Base-by-base conservation (phyloP, 805 yeast genomes). In the Isabelozyma gotoi region DNA sequence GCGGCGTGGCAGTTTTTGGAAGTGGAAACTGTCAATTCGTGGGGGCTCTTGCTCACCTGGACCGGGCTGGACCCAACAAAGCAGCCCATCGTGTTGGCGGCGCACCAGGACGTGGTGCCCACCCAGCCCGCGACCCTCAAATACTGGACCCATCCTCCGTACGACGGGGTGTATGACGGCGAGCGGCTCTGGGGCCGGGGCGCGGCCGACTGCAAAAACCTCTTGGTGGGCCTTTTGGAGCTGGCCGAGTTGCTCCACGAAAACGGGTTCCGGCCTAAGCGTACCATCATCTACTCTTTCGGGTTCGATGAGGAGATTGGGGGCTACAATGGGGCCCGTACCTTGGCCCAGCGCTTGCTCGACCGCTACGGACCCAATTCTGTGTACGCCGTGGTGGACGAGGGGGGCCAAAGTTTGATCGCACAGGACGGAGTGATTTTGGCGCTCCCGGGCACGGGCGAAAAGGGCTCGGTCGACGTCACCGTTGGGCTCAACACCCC, bases 111-210 rank as follows among this genome's bases (percentile, higher is more conserved):
- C 19, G 63, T 57, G 10, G 62, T 59, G 1, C 62, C 63, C 4
- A 52, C 48, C 8, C 62, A 57, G 43, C 42, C 42, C 2, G 52
- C 49, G 5, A 56, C 62, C 6, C 36, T 52, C 24, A 36, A 45
- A 5, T 48, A 55, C 14, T 72, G 76, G 76, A 57, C 54, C 4
- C 59, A 59, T 42, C 65, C 64, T 3, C 75, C 76, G 4, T 71
- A 61, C 40, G 65, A 49, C 3, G 76, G 67, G 1, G 58, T 55
- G 19, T 71, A 56, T 48, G 74, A 70, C 48, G 74, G 73, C 2
- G 57, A 57, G 15, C 50, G 55, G 24, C 43, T 71, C 6, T 67
- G 64, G 57, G 76, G 76, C 8, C 54, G 76, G 38, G 76, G 76
- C 11, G 55, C 64, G 10, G 62, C 70, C 5, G 76, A 71, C 46